Evolutionary conservation across 1,284 basidiomycete genomes (phyloP), one percentile per base, ranked within the genome.

Genomic region (Rhodotorula sp.): DNA sequence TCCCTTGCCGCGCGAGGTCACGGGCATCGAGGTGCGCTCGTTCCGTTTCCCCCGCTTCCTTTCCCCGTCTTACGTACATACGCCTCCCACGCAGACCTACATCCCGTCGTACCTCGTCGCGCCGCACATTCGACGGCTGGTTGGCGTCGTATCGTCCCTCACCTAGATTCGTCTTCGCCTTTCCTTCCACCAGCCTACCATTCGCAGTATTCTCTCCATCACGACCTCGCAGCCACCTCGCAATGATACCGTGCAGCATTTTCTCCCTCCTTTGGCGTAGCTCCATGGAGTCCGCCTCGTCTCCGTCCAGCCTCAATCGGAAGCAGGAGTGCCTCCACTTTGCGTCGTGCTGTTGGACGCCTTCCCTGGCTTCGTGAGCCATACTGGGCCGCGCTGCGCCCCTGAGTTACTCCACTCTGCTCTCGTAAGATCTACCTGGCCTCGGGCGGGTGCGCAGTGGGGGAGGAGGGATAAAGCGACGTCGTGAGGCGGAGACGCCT

Each of bases 1-100:
- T 52, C 91, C 91, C 9, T 83, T 92, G 64, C 91, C 92, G 40
- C 86, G 92, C 61, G 90, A 93, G 78, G 90, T 94, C 48, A 90
- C 89, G 3, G 91, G 90, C 31, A 81, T 93, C 76, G 91, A 93
- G 83, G 69, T 67, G 40, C 46, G 59, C 11, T 40, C 13, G 28
- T 13, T 51, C 13, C 34, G 24, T n/a, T 46, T 10, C 20, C 24
- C 24, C 15, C 26, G 4, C 16, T 30, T 9, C 13, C 34, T 24
- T 15, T 15, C 26, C 24, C 37, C 8, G 5, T 30, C 16, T 18
- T 48, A 11, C 48, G 44, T 13, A 46, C 47, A 15, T 28, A 44
- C 15, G 31, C 2, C 24, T 30, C 13, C 24, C 18, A 1, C 37
- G 30, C 22, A 59, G 51, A 53, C 60, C 47, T 70, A 67, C 55